These are phyloP conservation scores for Coemansia sp. DNA, from an alignment of 192 early-diverging fungal species.

Conservation along the genomic window DNA sequence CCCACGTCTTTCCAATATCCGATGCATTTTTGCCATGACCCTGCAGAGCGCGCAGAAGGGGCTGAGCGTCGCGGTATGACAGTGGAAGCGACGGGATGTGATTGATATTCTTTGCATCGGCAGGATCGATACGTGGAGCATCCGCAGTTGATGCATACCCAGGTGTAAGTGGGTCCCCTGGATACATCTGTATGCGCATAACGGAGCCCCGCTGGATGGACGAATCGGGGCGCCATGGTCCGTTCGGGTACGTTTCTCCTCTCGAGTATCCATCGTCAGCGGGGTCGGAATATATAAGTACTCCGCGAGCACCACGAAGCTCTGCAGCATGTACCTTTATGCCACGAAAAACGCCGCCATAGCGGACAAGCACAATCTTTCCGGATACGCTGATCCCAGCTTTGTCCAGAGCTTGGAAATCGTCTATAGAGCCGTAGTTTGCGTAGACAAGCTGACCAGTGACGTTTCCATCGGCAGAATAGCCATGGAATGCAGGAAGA, in stretches of 20 bases:
- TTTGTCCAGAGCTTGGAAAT: slow-evolving; percentile 49
- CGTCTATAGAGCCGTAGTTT: slow-evolving; percentile 58
- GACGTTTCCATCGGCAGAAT: slow-evolving; percentile 59
- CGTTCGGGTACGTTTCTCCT: slow-evolving; percentile 56
- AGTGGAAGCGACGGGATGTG: slow-evolving; percentile 63
- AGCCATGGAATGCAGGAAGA: slow-evolving; percentile 61
- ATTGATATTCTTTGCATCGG: slow-evolving; percentile 51
- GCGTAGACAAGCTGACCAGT: slow-evolving; percentile 61
- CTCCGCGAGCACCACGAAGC: slow-evolving; percentile 53
- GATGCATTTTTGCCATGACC: slow-evolving; percentile 43
- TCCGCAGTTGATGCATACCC: slow-evolving; percentile 55
- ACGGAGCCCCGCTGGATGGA: slow-evolving; percentile 60
- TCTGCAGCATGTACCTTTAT: slow-evolving; percentile 59
- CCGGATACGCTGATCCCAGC: slow-evolving; percentile 46
- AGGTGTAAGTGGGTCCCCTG: slow-evolving; percentile 65
- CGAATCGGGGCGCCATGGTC: slow-evolving; percentile 59
- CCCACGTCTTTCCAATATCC: slow-evolving; percentile 41
- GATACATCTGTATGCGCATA: slow-evolving; percentile 40
- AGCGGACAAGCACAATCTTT: slow-evolving; percentile 57
- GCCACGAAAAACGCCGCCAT: slow-evolving; percentile 53
- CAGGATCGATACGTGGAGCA: slow-evolving; percentile 54
- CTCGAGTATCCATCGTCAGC: slow-evolving; percentile 57
- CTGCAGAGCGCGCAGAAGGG: slow-evolving; percentile 54
- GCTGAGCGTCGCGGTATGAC: slow-evolving; percentile 59
- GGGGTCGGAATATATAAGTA: slow-evolving; percentile 64